Percentiles rank a stretch among this genome's conserved stretches.
Conservation (phyloP, 805 yeast species). For the Nakazawaea wickerhamii region DNA sequence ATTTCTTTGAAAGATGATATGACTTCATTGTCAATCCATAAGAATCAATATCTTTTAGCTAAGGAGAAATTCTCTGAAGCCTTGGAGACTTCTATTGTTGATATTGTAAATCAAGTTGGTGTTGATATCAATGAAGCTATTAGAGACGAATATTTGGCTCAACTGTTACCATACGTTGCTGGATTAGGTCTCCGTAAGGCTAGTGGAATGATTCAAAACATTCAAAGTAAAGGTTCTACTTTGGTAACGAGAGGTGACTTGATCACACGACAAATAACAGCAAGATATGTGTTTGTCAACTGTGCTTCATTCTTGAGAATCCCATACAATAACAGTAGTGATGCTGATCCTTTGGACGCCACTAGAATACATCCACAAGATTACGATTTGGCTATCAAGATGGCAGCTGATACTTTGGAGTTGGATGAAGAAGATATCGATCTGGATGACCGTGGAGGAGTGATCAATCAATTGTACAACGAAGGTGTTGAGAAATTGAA, state of each 20-base stretch:
- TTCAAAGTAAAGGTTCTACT: constrained; percentile 63
- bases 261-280: constrained; percentile 71
- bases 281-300: constrained; percentile 81
- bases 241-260: constrained; percentile 70
- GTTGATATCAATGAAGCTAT: constrained; percentile 90
- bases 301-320: constrained; percentile 87
- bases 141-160: constrained; percentile 65
- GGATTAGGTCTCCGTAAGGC: constrained; percentile 98
- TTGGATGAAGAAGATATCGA: constrained; percentile 90
- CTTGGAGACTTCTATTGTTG: constrained; percentile 79
- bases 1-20: constrained; percentile 75
- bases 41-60: constrained; percentile 67
- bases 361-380: constrained; percentile 98
- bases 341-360: constrained; percentile 80
- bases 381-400: constrained; percentile 89
- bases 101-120: constrained; percentile 86
- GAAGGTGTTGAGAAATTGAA: constrained; percentile 74
- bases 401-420: constrained; percentile 97
- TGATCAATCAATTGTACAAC: constrained; percentile 64
- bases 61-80: constrained; percentile 59
- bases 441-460: constrained; percentile 72
- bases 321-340: constrained; percentile 59
- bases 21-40: constrained; percentile 55
- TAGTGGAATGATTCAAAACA: constrained; percentile 73
- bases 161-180: constrained; percentile 68